A percentile compares a stretch with the other conserved stretches of the same genome.
phyloP scores from a whole-genome alignment of 176 grass and related monocot genomes.

The Juncus inflexus region DNA sequence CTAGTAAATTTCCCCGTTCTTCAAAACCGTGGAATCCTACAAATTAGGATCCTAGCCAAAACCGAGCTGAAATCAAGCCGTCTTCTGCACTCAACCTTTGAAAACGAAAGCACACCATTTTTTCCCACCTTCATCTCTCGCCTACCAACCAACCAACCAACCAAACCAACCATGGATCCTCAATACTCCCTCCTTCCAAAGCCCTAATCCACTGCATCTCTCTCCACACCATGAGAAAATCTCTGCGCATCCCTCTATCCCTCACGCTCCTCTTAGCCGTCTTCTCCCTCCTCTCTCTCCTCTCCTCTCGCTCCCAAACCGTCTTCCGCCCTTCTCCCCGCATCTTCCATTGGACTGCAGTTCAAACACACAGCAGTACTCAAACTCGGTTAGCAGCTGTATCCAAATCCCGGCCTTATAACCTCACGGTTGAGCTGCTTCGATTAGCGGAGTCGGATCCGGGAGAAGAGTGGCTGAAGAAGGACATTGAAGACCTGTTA shows the following conservation, averaged over 20 bases:
- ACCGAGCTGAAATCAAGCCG: neutral
- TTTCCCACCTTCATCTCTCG: neutral
- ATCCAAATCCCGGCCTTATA: neutral
- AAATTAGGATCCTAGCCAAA: too few species aligned
- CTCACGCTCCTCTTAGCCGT: constrained; percentile 16
- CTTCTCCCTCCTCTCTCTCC: constrained; percentile 11
- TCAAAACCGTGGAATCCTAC: too few species aligned
- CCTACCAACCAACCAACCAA: neutral
- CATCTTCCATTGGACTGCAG: constrained; percentile 5
- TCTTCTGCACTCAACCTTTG: constrained; percentile 24
- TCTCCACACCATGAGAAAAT: constrained; percentile 4
- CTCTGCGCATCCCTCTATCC: constrained; percentile 16
- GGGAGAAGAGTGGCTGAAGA: constrained; percentile 17
- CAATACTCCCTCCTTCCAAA: too few species aligned
- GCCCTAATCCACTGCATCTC: neutral
- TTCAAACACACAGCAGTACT: neutral
- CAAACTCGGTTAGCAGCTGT: neutral
- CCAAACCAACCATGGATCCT: constrained; percentile 1
- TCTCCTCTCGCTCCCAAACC: neutral
- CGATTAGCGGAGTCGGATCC: constrained; percentile 13
- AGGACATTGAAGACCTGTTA: constrained; percentile 21
- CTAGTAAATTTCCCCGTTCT: too few species aligned
- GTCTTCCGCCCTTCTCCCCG: neutral
- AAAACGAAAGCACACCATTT: neutral
- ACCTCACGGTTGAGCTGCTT: constrained; percentile 15